These are phyloP conservation scores for Flaveria ramosissima DNA, from an alignment of 129 eudicot species.

Conservation along the genomic window DNA sequence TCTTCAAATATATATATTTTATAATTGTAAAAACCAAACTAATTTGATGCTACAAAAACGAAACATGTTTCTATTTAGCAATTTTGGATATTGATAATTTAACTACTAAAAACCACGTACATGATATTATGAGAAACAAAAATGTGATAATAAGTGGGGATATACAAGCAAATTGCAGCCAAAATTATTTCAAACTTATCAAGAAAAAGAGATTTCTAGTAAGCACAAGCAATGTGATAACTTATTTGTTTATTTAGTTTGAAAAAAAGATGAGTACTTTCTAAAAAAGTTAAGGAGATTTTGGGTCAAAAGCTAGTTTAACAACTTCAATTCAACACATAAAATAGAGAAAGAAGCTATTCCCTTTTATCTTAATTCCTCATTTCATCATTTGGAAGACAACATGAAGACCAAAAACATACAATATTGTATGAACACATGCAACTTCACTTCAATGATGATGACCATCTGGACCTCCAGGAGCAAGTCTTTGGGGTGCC, in stretches of 20 bases:
- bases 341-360: slow-evolving; percentile 18
- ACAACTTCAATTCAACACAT: background rate
- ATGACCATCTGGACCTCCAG: slow-evolving; percentile 59
- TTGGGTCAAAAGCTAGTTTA: background rate
- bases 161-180: background rate
- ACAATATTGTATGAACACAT: background rate
- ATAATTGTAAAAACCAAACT: no score
- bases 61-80: no score
- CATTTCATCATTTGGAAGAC: slow-evolving; percentile 25
- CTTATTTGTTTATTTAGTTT: no score
- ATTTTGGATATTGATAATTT: no score
- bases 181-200: background rate
- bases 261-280: background rate
- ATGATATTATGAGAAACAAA: background rate
- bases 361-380: slow-evolving; percentile 8
- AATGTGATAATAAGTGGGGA: background rate
- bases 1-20: no score
- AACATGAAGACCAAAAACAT: slow-evolving; percentile 1
- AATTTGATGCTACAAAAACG: no score
- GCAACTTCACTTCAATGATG: slow-evolving; percentile 41
- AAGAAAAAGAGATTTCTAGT: background rate
- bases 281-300: background rate
- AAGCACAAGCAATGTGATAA: slow-evolving; percentile 3
- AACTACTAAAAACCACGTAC: no score
- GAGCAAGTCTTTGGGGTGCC: slow-evolving; percentile 37